Base-by-base conservation (phyloP, 306 rosid genomes). In the Vicia faba region DNA sequence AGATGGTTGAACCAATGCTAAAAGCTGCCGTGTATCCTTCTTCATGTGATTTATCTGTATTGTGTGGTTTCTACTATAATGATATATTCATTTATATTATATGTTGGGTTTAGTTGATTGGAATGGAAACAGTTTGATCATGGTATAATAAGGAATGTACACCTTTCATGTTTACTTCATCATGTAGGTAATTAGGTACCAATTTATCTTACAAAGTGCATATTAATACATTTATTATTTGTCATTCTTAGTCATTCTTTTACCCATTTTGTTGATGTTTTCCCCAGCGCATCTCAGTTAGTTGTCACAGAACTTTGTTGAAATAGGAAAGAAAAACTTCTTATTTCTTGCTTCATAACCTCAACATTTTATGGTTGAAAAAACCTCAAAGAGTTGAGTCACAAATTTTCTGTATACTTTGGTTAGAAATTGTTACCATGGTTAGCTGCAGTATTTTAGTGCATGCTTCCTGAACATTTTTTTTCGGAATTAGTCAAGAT, bases 1-100 rank as follows among this genome's bases (percentile, higher is more conserved):
- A 93, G 97, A 93, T 89, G 91, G 89, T 84, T 80, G 97, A 88
- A 78, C 86, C 98, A 68, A 84, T 93, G 68, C 55, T 93, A 59
- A 93, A 84, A 85, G 96, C 96, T 60, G 96, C 96, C 26, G 61
- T 70, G 91, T 93, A 89, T 93, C 97, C 97, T 84, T 69, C 69
- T 31, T 31, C 36, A 31, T 6, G 36, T 31, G 36, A 31, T 31
- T 8, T 67, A 53, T 36, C 31, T 5, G 9, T 55, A 26, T 64
- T 6, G 7, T 66, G 18, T 70, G 53, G 46, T 39, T 50, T 68
- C 35, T 46, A 26, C 18, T 44, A 40, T 48, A 51, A 74, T 48
- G 7, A 14, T 43, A 40, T 63, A 38, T 15, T 60, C 39, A 49
- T 56, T 28, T 61, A 19, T 49, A n/a, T 26, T 20, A 62, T 67